Evolutionary conservation across 768 basidiomycete species (phyloP).

Genomic region (Mycena latifolia): DNA sequence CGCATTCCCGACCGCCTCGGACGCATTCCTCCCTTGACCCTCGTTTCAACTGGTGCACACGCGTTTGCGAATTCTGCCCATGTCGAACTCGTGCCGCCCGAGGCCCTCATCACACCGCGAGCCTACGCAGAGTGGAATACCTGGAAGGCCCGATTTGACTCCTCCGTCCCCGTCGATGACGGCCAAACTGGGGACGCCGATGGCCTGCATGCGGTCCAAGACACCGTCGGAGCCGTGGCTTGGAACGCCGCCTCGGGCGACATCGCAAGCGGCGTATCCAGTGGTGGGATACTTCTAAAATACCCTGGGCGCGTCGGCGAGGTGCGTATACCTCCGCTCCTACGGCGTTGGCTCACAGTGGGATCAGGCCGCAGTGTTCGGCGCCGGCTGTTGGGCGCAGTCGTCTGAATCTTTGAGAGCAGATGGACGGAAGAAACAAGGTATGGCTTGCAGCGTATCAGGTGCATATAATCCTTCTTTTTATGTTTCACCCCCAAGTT

Average conservation of each 20-base stretch:
- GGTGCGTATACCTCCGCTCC: constrained; percentile 48
- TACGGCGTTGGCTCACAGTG: not conserved
- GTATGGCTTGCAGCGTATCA: constrained; percentile 66
- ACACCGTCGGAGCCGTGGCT: constrained; percentile 86
- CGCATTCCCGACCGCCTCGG: constrained; percentile 63
- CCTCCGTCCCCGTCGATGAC: constrained; percentile 10
- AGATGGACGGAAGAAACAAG: not conserved
- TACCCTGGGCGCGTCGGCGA: constrained; percentile 81
- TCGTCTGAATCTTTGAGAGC: constrained; percentile 18
- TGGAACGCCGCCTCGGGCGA: constrained; percentile 55
- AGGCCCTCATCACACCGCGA: constrained; percentile 61
- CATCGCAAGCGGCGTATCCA: constrained; percentile 82
- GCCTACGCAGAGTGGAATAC: constrained; percentile 67
- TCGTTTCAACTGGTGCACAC: constrained; percentile 73
- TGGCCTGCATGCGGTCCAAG: constrained; percentile 62
- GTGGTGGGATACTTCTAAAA: constrained; percentile 87
- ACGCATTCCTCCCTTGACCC: constrained; percentile 77
- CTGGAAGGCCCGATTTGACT: constrained; percentile 65
- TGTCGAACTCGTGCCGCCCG: constrained; percentile 52
- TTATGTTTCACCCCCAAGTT: not conserved
- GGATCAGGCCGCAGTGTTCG: constrained; percentile 64
- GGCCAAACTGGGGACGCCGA: constrained; percentile 8
- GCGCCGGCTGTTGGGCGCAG: constrained; percentile 72
- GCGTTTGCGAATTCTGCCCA: constrained; percentile 58
- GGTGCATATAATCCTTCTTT: constrained; percentile 39